Evolutionary conservation across 2,329 filamentous ascomycete species (phyloP), one percentile per base, ranked within the genome.

Genomic region (Ascochyta rabiei): DNA sequence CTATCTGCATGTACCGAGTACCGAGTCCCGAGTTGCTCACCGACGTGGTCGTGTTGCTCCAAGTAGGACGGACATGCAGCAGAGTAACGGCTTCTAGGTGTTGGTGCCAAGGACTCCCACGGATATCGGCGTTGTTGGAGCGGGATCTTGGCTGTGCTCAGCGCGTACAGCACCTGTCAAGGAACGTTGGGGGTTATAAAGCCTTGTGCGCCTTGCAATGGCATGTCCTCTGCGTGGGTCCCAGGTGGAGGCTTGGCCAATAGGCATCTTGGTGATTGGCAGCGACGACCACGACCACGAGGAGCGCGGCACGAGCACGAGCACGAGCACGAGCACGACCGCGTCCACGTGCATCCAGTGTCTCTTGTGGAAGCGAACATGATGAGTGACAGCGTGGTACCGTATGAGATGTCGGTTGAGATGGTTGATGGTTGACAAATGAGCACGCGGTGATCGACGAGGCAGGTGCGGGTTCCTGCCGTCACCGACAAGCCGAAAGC

Each of bases 401-500:
- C 21, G 2, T 7, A 19, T 19, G 4, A 23, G 2, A 12, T 18
- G 21, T 33, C 33, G 28, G 34, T 45, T 8, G 40, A 26, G 21
- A 31, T 34, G 40, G 21, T 16, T 39, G 21, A 31, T 34, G 40
- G 21, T 16, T 39, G 45, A 24, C 45, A 35, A 54, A 49, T 55
- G 41, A 30, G 30, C 35, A 49, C 33, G 15, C 26, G 30, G 9
- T 30, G 41, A 46, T 46, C 30, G 42, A 26, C 42, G 35, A 40
- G 31, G 18, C 37, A 49, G 23, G 23, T 12, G 52, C 52, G 46
- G 52, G 52, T 55, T 50, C 52, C 52, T 55, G 46, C 46, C 40
- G 46, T 24, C 23, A 39, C 41, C 46, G 52, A 55, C 52, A 35
- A 21, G 46, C 52, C 52, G 46, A 55, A 26, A 55, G 52, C 52